Evolutionary conservation across 2,329 filamentous ascomycete species (phyloP).

Genomic region (Ceratocystis albifundus): DNA sequence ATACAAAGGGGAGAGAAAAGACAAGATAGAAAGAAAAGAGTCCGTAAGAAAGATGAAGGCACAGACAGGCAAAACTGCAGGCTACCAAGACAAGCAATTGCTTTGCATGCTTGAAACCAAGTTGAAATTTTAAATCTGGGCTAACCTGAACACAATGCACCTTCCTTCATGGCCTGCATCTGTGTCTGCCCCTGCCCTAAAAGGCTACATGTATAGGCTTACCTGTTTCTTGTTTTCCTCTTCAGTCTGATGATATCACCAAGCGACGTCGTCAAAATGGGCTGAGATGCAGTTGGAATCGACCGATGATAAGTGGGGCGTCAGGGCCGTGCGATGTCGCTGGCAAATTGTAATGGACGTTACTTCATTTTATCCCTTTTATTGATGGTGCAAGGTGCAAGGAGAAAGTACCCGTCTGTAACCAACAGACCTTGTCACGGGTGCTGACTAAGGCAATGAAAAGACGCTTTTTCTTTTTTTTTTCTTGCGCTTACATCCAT

Average conservation of each 20-base stretch:
- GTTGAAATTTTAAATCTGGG: background rate
- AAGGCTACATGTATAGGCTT: conserved; percentile 4
- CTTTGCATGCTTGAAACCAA: background rate
- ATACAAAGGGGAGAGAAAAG: background rate
- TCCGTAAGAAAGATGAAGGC: background rate
- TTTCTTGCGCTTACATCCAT: background rate
- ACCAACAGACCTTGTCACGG: background rate
- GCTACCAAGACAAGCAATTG: background rate
- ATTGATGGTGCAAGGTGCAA: background rate
- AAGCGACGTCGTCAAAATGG: conserved; percentile 23
- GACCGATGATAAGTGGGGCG: conserved; percentile 23
- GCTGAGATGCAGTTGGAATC: conserved; percentile 23
- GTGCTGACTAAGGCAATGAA: background rate
- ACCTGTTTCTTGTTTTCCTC: conserved; percentile 7
- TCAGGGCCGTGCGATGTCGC: conserved; percentile 18
- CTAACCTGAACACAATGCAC: background rate
- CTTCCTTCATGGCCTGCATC: background rate
- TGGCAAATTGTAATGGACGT: conserved; percentile 16
- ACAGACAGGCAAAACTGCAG: background rate
- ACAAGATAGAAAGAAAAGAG: background rate
- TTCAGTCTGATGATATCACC: conserved; percentile 19
- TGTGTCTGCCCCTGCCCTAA: background rate
- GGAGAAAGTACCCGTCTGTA: background rate
- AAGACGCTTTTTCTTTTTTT: background rate
- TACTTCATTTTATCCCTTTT: conserved; percentile 10